phyloP scores from a whole-genome alignment of 192 early-diverging fungal genomes.

The Coemansia sp. region DNA sequence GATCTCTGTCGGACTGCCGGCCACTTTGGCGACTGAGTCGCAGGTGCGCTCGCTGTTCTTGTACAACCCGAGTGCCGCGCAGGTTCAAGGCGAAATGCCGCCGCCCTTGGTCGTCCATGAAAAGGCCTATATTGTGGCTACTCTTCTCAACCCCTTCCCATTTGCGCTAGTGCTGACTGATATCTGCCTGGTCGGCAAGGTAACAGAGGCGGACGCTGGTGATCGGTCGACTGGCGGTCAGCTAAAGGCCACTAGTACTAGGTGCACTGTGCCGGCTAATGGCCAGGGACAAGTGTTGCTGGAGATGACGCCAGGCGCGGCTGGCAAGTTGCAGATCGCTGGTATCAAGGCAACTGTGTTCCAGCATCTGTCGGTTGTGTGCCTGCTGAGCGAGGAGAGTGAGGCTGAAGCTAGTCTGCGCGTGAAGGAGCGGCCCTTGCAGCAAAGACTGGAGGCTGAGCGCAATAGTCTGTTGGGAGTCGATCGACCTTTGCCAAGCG shows the following conservation, averaged over 20 bases:
- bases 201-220: background rate
- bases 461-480: constrained; percentile 27
- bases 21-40: background rate
- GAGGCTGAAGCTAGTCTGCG: constrained; percentile 23
- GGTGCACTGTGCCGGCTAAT: constrained; percentile 31
- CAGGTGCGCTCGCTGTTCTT: constrained; percentile 36
- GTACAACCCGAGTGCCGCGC: constrained; percentile 48
- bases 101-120: constrained; percentile 35
- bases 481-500: constrained; percentile 1
- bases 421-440: constrained; percentile 22
- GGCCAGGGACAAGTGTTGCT: constrained; percentile 34
- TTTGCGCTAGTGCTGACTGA: constrained; percentile 43
- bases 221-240: background rate
- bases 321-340: constrained; percentile 28
- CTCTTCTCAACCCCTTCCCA: constrained; percentile 52
- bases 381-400: constrained; percentile 32
- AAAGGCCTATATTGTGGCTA: constrained; percentile 37
- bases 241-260: background rate
- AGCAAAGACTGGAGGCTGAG: constrained; percentile 43
- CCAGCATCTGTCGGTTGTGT: constrained; percentile 33
- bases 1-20: background rate
- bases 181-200: constrained; percentile 17
- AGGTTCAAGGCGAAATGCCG: constrained; percentile 26
- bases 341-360: constrained; percentile 37
- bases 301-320: constrained; percentile 16